Percentiles rank a stretch among this genome's conserved stretches.
phyloP scores from a whole-genome alignment of 1,139 yeast species.

The Trichomonascaceae sp. region DNA sequence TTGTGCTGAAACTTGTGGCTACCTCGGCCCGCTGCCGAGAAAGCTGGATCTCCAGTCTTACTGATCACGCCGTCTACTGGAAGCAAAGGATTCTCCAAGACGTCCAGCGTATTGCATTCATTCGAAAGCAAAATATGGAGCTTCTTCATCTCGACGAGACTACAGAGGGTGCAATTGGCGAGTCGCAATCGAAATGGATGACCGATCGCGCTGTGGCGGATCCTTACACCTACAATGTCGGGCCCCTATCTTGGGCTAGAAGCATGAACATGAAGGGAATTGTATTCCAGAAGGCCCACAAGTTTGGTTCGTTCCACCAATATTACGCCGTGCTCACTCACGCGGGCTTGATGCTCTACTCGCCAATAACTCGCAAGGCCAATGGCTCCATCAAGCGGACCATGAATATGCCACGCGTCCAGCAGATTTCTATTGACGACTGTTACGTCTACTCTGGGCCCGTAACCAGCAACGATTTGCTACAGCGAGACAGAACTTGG shows the following conservation, averaged over 20 bases:
- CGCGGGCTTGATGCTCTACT: conserved; percentile 43
- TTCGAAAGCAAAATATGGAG: conserved; percentile 36
- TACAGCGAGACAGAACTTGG: conserved; percentile 34
- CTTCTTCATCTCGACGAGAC: conserved; percentile 41
- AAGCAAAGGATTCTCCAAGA: conserved; percentile 33
- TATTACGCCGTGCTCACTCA: conserved; percentile 56
- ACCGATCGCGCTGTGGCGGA: conserved; percentile 40
- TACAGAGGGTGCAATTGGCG: conserved; percentile 43
- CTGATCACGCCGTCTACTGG: conserved; percentile 48
- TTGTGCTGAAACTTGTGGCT: conserved; percentile 24
- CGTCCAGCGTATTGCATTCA: conserved; percentile 22
- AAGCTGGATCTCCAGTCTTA: conserved; percentile 50
- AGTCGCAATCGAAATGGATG: conserved; percentile 42
- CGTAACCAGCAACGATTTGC: conserved; percentile 43
- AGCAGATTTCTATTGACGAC: conserved; percentile 40
- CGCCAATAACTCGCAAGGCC: conserved; percentile 1
- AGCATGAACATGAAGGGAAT: conserved; percentile 49
- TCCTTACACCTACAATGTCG: conserved; percentile 39
- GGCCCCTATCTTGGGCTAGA: conserved; percentile 44
- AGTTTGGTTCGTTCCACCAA: conserved; percentile 51
- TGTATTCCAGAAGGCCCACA: conserved; percentile 54
- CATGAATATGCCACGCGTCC: conserved; percentile 13
- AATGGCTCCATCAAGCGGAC: conserved; percentile 6
- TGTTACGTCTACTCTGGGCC: conserved; percentile 71
- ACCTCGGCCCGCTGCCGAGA: conserved; percentile 30